Evolutionary conservation across 768 basidiomycete species (phyloP), one percentile per base, ranked within the genome.

Genomic region (Leucocoprinus leucothites): DNA sequence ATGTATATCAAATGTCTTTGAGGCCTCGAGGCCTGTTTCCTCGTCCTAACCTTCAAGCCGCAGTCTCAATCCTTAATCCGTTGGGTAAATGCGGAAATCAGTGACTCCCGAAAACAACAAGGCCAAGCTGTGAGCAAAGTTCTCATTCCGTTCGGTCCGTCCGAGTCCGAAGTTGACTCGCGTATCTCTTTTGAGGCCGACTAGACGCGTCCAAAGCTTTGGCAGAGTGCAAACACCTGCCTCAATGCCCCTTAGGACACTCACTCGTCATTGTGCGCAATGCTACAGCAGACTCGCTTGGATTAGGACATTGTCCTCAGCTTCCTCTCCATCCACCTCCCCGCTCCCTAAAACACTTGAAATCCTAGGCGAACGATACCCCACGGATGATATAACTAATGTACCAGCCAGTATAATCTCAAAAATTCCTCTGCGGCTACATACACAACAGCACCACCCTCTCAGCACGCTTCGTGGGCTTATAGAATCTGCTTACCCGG

Each of bases 401-500:
- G 79, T 92, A 38, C 88, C 94, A 1, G 81, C 89, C 21, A 77
- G 92, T 22, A 94, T 99, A 63, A 76, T 93, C 52, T 80, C 86
- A 45, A 96, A 94, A 69, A 73, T 96, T 36, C 78, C 85, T 9
- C 76, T 85, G 14, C 82, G 82, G 35, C 79, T 99, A 21, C 92
- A 97, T 68, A 77, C 81, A 18, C 77, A 86, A 57, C 83, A 84
- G 21, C 73, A 79, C 3, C 97, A 99, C 65, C 97, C 97, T 2
- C 79, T 98, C 51, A 82, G 81, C 67, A 98, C 91, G 51, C 83
- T 98, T 42, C 89, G 92, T 36, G 68, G 77, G 19, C 79, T 93
- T 60, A 86, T 98, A 63, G 91, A 97, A 72, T 79, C 81, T 18
- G 91, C 97, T 67, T 98, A 89, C 63, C 74, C 85, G 4, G 72